These are phyloP conservation scores for Cutaneotrichosporon dermatis DNA, from an alignment of 1,284 basidiomycete genomes.

Conservation along the genomic window DNA sequence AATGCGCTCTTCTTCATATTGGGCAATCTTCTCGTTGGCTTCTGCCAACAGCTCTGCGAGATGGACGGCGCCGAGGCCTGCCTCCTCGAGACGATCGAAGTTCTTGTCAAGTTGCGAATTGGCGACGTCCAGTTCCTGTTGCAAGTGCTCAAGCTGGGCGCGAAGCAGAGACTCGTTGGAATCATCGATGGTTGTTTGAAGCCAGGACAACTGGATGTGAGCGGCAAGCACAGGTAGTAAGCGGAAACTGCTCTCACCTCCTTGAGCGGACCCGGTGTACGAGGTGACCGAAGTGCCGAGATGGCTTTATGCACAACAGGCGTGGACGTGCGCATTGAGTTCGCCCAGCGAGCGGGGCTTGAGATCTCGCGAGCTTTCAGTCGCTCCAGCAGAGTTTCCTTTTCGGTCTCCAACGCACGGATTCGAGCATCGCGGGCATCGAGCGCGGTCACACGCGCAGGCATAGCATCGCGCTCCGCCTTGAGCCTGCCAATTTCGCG, in stretches of 20 bases:
- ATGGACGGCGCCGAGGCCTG: slow-evolving; percentile 45
- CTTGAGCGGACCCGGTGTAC: slow-evolving; percentile 42
- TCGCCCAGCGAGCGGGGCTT: slow-evolving; percentile 7
- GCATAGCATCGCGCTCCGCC: slow-evolving; percentile 54
- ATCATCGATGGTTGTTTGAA: slow-evolving; percentile 39
- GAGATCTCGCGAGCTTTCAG: neutral
- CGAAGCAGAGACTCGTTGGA: slow-evolving; percentile 44
- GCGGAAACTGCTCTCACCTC: slow-evolving; percentile 31
- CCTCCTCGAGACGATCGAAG: slow-evolving; percentile 49
- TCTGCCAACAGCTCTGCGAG: slow-evolving; percentile 48
- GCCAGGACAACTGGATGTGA: slow-evolving; percentile 39
- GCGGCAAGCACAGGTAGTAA: neutral
- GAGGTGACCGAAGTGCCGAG: slow-evolving; percentile 37
- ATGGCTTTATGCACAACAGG: slow-evolving; percentile 38
- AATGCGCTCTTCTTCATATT: slow-evolving; percentile 45
- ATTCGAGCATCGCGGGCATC: slow-evolving; percentile 39
- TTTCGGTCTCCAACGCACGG: slow-evolving; percentile 40
- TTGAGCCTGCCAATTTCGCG: slow-evolving; percentile 71
- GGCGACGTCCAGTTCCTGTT: slow-evolving; percentile 45
- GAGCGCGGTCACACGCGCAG: slow-evolving; percentile 34
- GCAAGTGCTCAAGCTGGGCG: slow-evolving; percentile 49
- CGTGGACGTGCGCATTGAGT: slow-evolving; percentile 16
- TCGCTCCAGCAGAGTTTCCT: slow-evolving; percentile 32
- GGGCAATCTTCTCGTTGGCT: slow-evolving; percentile 39
- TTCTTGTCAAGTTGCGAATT: slow-evolving; percentile 52